These are phyloP conservation scores for Wickerhamomyces rabaulensis DNA, from an alignment of 805 yeast genomes.

Conservation along the genomic window DNA sequence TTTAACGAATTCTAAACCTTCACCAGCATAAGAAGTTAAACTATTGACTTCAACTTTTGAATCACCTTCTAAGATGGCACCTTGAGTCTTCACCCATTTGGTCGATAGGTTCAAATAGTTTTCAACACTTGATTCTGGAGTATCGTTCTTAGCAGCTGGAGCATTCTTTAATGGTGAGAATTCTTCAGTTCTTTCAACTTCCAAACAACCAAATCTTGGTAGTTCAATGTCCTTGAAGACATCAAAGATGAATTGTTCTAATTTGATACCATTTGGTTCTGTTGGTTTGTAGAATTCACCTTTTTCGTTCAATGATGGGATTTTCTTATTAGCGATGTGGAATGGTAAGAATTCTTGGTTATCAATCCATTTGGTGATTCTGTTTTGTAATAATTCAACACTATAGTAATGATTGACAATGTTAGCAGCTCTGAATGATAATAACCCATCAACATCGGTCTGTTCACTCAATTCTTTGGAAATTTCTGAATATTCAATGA, in stretches of 20 bases:
- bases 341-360: conserved; percentile 72
- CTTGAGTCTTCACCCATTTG: conserved; percentile 65
- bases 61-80: conserved; percentile 51
- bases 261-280: conserved; percentile 83
- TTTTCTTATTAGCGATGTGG: conserved; percentile 91
- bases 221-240: conserved; percentile 79
- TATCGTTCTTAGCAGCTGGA: conserved; percentile 74
- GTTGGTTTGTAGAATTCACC: conserved; percentile 54
- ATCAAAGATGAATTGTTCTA: conserved; percentile 96
- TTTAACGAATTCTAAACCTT: conserved; percentile 53
- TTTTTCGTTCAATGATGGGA: conserved; percentile 48
- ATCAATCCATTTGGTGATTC: conserved; percentile 66
- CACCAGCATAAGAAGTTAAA: conserved; percentile 68
- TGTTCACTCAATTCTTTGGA: conserved; percentile 66
- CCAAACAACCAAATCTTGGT: conserved; percentile 79
- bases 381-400: conserved; percentile 56
- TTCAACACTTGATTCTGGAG: conserved; percentile 73
- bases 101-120: conserved; percentile 65
- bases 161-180: conserved; percentile 94
- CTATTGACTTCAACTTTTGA: conserved; percentile 74
- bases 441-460: conserved; percentile 50
- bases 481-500: conserved; percentile 93
- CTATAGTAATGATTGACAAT: conserved; percentile 96
- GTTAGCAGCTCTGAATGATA: conserved; percentile 87
- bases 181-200: conserved; percentile 80